Evolutionary conservation across 164 flowering plant species (phyloP), one percentile per base, ranked within the genome.

Genomic region (Santalum album): DNA sequence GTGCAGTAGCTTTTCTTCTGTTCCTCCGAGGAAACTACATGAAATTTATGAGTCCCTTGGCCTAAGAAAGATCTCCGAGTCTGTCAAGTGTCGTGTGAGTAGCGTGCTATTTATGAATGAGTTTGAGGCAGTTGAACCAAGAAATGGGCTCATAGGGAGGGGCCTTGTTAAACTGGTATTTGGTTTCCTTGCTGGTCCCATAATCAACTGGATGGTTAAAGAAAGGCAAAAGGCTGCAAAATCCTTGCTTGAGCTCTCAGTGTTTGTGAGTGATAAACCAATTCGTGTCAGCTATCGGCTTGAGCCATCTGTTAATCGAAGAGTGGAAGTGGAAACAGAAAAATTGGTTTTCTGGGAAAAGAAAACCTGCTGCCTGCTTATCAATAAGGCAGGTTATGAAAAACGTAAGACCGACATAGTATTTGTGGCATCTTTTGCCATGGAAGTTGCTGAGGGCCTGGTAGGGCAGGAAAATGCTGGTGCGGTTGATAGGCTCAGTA

Each of bases 371-470:
- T 17, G 15, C 24, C 49, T 60, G 46, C 22, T 60, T 12, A 34
- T 60, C 20, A 51, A 60, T 14, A 46, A 22, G 26, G 44, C 34
- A 12, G 29, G 46, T 9, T 53, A 44, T 23, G 20, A 23, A 11
- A 43, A 53, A 22, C 15, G 53, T 6, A 63, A 55, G 18, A 24
- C 10, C 3, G 27, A 18, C 14, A 40, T 63, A 24, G 56, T 56
- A n/a, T 63, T 63, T 49, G 60, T 34, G 10, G 17, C 51, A 17
- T 51, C 27, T 63, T 56, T 56, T 51, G 51, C 66, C 1, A 44
- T 50, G 12, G 66, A 49, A 63, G 22, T 63, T n/a, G 54, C 66
- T n/a, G 60, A 50, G 49, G 56, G 56, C 19, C 56, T 63, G 35
- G 21, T 63, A 18, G 19, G 20, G 15, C 34, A 29, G 9, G 49